Base-by-base conservation (phyloP, 345 rosid genomes). In the Hibiscus trionum region DNA sequence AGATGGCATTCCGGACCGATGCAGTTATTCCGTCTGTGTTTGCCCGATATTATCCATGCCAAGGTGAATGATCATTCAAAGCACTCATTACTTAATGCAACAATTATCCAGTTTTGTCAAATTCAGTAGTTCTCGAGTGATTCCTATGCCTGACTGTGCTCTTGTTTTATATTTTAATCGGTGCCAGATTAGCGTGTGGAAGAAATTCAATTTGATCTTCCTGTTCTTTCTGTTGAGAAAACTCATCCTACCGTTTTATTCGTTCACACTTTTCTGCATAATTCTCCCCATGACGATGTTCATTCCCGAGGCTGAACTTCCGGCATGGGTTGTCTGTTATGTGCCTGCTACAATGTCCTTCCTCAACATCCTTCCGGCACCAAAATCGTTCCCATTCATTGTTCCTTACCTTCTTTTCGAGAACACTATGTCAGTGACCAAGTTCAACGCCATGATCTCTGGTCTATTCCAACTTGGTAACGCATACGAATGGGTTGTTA, bases 1-100 rank as follows among this genome's bases (percentile, higher is more conserved):
- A 76, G 98, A 75, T 93, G 98, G 98, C 98, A 93, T 79, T 93
- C 98, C 15, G 98, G 98, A 55, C 98, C 98, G 1, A 93, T 93
- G 98, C 97, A 93, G 78, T 77, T 93, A 77, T 93, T 93, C 75
- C 91, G 97, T 67, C 93, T 93, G 60, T 93, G 95, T 79, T 80
- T 93, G 72, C 98, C 95, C 0, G 90, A 77, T 74, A 80, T 93
- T 37, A 85, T 93, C 66, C 78, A 83, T 81, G 78, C 97, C 61
- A 90, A 91, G 93, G 98, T 91, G 64, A 12, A 58, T 47, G 57
- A 47, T 35, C 26, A 21, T 49, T 52, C 19, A 35, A 10, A 19
- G 58, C 52, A 3, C 14, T 42, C 12, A 3, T 14, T 52, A 35
- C 7, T 21, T 24, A 58, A 17, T 21, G 31, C 39, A 4, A 66